phyloP scores from a whole-genome alignment of 1,139 yeast genomes.

The Blastobotrys arbuscula region DNA sequence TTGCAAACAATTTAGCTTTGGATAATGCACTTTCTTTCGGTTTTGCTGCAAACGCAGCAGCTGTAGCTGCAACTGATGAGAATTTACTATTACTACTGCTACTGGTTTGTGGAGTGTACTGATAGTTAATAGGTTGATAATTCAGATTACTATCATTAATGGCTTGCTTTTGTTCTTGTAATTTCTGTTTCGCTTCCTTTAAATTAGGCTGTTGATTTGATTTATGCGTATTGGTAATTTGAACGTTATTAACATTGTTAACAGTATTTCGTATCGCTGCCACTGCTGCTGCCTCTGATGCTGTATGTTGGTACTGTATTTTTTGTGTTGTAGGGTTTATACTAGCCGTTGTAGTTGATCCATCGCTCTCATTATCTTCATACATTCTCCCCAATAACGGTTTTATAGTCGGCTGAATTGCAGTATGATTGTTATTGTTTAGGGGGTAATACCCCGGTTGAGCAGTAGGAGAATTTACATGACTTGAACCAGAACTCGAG shows the following conservation, averaged over 20 bases:
- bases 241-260: conserved; percentile 13
- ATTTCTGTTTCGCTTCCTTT: background rate
- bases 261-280: conserved; percentile 20
- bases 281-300: conserved; percentile 24
- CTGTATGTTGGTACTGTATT: conserved; percentile 15
- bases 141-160: background rate
- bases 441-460: background rate
- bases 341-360: conserved; percentile 10
- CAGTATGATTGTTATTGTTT: background rate
- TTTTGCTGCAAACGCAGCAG: conserved; percentile 29
- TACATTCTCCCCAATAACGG: conserved; percentile 1
- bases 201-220: background rate
- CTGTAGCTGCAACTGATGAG: conserved; percentile 27
- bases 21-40: conserved; percentile 30
- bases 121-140: background rate
- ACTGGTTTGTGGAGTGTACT: background rate
- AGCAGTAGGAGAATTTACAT: conserved; percentile 13
- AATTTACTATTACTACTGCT: conserved; percentile 13
- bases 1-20: conserved; percentile 35
- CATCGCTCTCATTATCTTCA: conserved; percentile 13
- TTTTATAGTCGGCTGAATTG: conserved; percentile 2
- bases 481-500: conserved; percentile 23
- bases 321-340: conserved; percentile 6
- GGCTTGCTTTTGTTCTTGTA: conserved; percentile 3
- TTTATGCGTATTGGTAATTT: conserved; percentile 4